phyloP scores from a whole-genome alignment of 768 basidiomycete species.

The Mycena pura region DNA sequence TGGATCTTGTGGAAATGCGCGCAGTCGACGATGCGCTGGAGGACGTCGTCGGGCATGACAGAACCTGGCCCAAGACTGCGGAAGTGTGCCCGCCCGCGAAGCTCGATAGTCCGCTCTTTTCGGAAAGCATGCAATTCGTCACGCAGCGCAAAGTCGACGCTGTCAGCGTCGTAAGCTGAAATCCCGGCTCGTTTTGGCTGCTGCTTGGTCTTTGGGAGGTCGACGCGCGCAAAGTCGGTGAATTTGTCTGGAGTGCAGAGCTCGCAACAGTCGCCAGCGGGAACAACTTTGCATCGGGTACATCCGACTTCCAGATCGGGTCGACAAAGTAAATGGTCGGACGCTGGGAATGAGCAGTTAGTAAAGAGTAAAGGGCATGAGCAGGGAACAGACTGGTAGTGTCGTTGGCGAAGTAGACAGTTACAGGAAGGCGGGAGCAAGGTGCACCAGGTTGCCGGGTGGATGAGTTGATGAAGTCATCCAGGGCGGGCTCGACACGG shows the following conservation, averaged over 20 bases:
- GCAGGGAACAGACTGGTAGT: neutral
- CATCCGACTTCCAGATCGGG: neutral
- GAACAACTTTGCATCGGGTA: neutral
- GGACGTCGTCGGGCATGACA: neutral
- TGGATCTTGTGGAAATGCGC: neutral
- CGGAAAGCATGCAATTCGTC: neutral
- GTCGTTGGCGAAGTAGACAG: neutral
- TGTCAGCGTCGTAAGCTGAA: neutral
- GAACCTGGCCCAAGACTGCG: neutral
- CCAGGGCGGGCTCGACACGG: neutral
- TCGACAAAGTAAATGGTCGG: neutral
- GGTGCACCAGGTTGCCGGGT: neutral
- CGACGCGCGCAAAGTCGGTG: neutral
- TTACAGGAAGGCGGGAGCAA: neutral
- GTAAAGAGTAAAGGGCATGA: too few species aligned
- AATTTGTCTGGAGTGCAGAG: neutral
- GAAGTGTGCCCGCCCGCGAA: neutral
- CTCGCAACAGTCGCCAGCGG: neutral
- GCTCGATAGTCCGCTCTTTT: neutral
- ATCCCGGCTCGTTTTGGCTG: neutral
- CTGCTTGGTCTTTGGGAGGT: neutral
- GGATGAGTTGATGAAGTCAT: neutral
- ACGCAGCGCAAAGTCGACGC: neutral
- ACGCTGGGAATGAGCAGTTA: neutral
- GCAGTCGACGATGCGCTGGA: neutral